Conservation (phyloP, 345 rosid genomes). For the Lepidium didymum region DNA sequence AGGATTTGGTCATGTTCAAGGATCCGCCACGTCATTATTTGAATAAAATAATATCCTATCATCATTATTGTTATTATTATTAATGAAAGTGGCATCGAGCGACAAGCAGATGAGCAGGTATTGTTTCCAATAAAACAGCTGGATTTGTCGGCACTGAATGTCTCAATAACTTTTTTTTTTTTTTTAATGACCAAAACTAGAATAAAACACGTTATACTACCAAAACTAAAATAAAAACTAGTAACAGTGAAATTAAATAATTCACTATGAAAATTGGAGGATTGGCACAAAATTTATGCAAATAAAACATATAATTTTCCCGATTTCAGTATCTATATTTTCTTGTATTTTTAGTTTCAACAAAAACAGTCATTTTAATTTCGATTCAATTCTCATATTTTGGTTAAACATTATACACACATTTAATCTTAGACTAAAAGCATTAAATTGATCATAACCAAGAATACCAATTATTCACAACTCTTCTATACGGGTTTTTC, state of each 20-base stretch:
- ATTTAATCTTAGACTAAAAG: not conserved
- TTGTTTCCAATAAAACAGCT: slow-evolving; percentile 22
- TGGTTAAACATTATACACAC: no score
- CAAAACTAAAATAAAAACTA: not conserved
- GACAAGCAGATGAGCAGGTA: slow-evolving; percentile 19
- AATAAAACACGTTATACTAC: not conserved
- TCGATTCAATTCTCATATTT: not conserved
- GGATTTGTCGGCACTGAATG: slow-evolving; percentile 26
- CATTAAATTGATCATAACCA: not conserved
- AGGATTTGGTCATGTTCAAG: slow-evolving; percentile 20
- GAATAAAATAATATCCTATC: not conserved
- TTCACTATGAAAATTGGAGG: not conserved
- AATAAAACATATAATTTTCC: not conserved
- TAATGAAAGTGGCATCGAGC: slow-evolving; percentile 6
- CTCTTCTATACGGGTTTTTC: no score
- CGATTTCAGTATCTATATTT: not conserved
- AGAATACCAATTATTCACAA: not conserved
- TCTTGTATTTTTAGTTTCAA: not conserved
- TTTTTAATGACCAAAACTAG: not conserved
- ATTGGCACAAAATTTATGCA: not conserved
- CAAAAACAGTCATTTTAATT: not conserved
- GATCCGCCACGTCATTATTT: slow-evolving; percentile 6
- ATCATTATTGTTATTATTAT: slow-evolving; percentile 3
- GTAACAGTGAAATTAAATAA: not conserved
- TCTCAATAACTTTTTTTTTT: slow-evolving; percentile 1